phyloP scores from a whole-genome alignment of 2,329 filamentous ascomycete genomes.

The Acrocalymma vagum region DNA sequence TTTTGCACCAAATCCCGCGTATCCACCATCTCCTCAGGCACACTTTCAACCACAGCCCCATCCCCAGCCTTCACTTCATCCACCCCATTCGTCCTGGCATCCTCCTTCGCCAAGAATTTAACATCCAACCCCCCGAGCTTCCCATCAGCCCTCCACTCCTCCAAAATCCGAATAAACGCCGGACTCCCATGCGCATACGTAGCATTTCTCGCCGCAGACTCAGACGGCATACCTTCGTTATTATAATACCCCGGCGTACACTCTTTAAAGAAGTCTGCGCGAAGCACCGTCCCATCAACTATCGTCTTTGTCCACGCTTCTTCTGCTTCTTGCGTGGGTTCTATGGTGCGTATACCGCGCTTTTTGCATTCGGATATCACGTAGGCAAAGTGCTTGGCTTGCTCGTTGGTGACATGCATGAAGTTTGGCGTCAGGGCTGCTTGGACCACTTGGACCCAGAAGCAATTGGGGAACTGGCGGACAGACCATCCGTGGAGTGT shows the following conservation, averaged over 20 bases:
- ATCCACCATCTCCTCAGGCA: neutral
- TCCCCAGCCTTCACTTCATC: constrained; percentile 1
- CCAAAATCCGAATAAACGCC: constrained; percentile 42
- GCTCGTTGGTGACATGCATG: constrained; percentile 33
- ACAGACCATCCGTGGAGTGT: constrained; percentile 63
- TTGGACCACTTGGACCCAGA: constrained; percentile 43
- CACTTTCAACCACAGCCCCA: neutral
- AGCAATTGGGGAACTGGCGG: constrained; percentile 65
- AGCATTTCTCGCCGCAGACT: constrained; percentile 29
- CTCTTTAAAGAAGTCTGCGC: constrained; percentile 50
- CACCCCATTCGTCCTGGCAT: neutral
- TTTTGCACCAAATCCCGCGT: constrained; percentile 2
- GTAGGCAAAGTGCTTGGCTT: constrained; percentile 54
- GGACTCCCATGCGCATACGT: constrained; percentile 39
- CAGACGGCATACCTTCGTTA: constrained; percentile 27
- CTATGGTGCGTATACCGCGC: constrained; percentile 45
- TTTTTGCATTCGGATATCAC: constrained; percentile 50
- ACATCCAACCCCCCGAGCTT: constrained; percentile 41
- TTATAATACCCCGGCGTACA: constrained; percentile 67
- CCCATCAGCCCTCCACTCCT: constrained; percentile 39
- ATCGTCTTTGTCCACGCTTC: constrained; percentile 57
- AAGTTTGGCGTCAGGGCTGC: constrained; percentile 33
- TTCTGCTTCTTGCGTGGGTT: constrained; percentile 57
- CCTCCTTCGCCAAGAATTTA: constrained; percentile 8
- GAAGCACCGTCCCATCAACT: constrained; percentile 50